Evolutionary conservation across 2,329 filamentous ascomycete genomes (phyloP).

Genomic region (Epicoccum sorghinum): DNA sequence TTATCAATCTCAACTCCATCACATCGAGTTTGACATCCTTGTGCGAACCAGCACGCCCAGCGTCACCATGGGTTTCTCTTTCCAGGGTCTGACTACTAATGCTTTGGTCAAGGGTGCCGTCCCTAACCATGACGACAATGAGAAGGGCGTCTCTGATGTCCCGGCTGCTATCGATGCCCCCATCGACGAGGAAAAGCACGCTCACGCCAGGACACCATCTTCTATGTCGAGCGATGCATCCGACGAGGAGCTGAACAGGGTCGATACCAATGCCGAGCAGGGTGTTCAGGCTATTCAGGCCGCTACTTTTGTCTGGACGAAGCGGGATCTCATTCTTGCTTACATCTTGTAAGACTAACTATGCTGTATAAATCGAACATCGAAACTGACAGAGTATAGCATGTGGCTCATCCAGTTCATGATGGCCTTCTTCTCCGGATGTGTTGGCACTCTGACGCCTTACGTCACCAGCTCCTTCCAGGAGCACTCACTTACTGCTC

Average conservation of each 20-base stretch:
- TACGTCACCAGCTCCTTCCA: slow-evolving; percentile 51
- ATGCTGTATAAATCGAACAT: not conserved
- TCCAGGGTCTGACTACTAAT: slow-evolving; percentile 38
- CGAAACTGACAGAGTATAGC: slow-evolving; percentile 23
- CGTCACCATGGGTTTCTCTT: slow-evolving; percentile 38
- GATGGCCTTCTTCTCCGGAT: slow-evolving; percentile 54
- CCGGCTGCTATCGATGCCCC: slow-evolving; percentile 35
- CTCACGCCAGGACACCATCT: slow-evolving; percentile 19
- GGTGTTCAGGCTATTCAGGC: slow-evolving; percentile 41
- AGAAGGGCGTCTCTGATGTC: slow-evolving; percentile 37
- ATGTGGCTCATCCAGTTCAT: slow-evolving; percentile 54
- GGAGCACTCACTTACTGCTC: slow-evolving; percentile 46
- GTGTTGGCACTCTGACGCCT: slow-evolving; percentile 48
- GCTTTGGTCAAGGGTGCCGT: slow-evolving; percentile 32
- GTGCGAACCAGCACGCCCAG: slow-evolving; percentile 1
- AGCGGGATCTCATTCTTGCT: slow-evolving; percentile 33
- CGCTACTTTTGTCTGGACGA: slow-evolving; percentile 36
- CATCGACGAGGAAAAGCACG: slow-evolving; percentile 33
- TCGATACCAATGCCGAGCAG: slow-evolving; percentile 36
- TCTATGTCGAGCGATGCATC: slow-evolving; percentile 21
- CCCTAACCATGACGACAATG: slow-evolving; percentile 16
- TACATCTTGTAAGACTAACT: slow-evolving; percentile 33
- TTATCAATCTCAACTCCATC: slow-evolving; percentile 34
- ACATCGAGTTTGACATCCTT: slow-evolving; percentile 5
- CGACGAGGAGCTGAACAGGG: slow-evolving; percentile 41